Percentiles rank a stretch among this genome's conserved stretches.
Conservation (phyloP, 1,284 basidiomycete genomes). For the Sanghuangporus sanghuang region DNA sequence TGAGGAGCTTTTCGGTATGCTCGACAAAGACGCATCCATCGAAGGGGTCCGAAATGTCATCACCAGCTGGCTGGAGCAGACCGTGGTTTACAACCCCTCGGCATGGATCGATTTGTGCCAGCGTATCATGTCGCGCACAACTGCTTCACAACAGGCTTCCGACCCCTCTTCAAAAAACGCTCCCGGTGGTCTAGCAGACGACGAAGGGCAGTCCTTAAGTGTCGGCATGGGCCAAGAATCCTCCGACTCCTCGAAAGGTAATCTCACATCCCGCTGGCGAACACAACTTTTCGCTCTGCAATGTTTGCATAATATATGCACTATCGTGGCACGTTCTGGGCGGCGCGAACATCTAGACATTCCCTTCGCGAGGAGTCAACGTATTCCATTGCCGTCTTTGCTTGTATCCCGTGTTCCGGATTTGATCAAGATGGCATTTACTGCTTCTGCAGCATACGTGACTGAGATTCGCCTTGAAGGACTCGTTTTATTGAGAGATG, state of each 20-base stretch:
- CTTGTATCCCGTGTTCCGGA: conserved; percentile 84
- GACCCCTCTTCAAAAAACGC: conserved; percentile 47
- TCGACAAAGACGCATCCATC: conserved; percentile 93
- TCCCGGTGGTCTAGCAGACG: conserved; percentile 50
- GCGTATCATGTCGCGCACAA: conserved; percentile 89
- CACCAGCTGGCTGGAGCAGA: conserved; percentile 93
- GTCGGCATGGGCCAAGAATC: conserved; percentile 42
- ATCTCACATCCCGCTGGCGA: conserved; percentile 82
- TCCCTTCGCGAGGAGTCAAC: conserved; percentile 49
- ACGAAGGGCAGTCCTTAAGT: conserved; percentile 88
- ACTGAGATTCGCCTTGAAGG: conserved; percentile 95
- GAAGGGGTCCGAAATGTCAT: conserved; percentile 94
- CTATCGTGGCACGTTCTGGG: conserved; percentile 68
- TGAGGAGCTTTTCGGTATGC: conserved; percentile 90
- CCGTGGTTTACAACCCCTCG: conserved; percentile 86
- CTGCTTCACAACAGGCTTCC: conserved; percentile 70
- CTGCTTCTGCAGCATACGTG: conserved; percentile 92
- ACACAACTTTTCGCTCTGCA: conserved; percentile 94
- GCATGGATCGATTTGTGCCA: conserved; percentile 99
- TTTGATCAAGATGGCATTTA: conserved; percentile 97
- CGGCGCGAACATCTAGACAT: conserved; percentile 81
- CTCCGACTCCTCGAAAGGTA: conserved; percentile 31
- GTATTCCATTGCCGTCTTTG: conserved; percentile 45
- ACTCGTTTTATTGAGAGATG: conserved; percentile 83
- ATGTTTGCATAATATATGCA: conserved; percentile 89